Evolutionary conservation across 78 protist species (phyloP).

Genomic region (slime mould (Dictyostelium discoideum)): DNA sequence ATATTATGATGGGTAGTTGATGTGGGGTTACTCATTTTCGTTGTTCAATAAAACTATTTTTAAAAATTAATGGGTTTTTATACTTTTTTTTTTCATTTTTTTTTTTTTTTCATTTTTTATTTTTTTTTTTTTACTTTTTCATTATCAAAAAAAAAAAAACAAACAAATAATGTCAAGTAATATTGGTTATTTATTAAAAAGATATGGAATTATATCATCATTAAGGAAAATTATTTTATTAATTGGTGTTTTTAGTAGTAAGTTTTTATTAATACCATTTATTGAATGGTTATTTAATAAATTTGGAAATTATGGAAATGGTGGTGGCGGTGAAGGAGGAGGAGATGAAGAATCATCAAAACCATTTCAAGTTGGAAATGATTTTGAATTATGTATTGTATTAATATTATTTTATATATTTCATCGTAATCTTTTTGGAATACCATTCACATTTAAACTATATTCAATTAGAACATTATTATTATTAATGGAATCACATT

Average conservation of each 20-base stretch:
- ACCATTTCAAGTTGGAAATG: background rate
- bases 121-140: background rate
- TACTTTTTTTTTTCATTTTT: background rate
- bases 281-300: background rate
- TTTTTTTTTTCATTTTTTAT: background rate
- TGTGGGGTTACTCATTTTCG: slow-evolving; percentile 2
- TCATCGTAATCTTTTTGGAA: background rate
- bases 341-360: too few species aligned
- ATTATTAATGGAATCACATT: slow-evolving; percentile 9
- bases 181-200: background rate
- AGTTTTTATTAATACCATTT: background rate
- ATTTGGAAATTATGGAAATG: background rate
- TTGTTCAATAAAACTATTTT: background rate
- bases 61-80: background rate
- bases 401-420: slow-evolving; percentile 7
- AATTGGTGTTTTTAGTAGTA: background rate
- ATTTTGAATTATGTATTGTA: background rate
- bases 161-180: background rate
- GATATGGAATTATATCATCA: slow-evolving; percentile 16
- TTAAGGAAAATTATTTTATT: background rate
- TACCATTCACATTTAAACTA: background rate
- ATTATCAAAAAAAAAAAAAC: too few species aligned
- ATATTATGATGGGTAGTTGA: background rate
- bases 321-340: too few species aligned
- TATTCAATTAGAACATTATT: slow-evolving; percentile 1